phyloP scores from a whole-genome alignment of 805 yeast species.

The Pichia manshurica region DNA sequence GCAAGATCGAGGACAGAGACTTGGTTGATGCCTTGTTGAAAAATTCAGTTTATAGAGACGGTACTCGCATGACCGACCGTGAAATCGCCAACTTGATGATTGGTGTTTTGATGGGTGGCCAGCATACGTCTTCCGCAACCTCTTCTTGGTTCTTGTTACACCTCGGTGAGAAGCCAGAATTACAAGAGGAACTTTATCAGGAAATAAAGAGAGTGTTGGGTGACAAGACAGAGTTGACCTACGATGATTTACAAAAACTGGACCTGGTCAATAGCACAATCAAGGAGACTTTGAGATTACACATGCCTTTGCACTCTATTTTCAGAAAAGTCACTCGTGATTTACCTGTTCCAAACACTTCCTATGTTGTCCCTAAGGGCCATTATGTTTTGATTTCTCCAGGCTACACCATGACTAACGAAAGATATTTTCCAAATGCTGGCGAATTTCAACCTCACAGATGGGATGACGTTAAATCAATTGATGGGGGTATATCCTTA shows the following conservation, averaged over 20 bases:
- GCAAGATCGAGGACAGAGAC: conserved; percentile 77
- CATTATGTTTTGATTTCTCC: conserved; percentile 91
- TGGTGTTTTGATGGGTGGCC: conserved; percentile 98
- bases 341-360: conserved; percentile 72
- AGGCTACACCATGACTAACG: conserved; percentile 79
- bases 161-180: conserved; percentile 77
- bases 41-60: conserved; percentile 84
- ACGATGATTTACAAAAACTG: conserved; percentile 78
- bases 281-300: conserved; percentile 92
- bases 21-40: conserved; percentile 83
- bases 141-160: conserved; percentile 93
- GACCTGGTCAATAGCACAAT: conserved; percentile 76
- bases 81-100: conserved; percentile 91
- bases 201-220: conserved; percentile 66
- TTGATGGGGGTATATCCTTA: conserved; percentile 24
- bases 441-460: conserved; percentile 74
- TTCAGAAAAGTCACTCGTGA: conserved; percentile 84
- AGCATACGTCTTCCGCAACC: conserved; percentile 95
- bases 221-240: conserved; percentile 55
- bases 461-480: conserved; percentile 50
- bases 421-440: conserved; percentile 75
- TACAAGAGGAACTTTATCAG: conserved; percentile 73
- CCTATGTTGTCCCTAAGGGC: conserved; percentile 79
- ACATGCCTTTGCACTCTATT: conserved; percentile 93
- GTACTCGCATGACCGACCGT: conserved; percentile 87